Evolutionary conservation across 1,284 basidiomycete genomes (phyloP).

Genomic region (Irpex lacteus): DNA sequence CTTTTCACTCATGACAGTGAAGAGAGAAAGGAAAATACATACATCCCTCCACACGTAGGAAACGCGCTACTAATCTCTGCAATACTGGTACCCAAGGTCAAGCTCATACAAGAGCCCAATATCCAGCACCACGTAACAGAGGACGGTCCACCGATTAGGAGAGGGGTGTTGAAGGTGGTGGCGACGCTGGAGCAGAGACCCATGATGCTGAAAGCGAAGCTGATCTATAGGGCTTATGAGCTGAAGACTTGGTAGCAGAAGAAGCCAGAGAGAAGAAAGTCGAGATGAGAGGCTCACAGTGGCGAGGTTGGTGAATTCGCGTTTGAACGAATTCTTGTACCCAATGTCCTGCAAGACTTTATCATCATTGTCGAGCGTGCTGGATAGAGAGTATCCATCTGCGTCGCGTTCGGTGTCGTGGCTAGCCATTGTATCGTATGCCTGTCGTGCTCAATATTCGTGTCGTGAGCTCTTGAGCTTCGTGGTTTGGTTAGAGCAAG

Average conservation of each 20-base stretch:
- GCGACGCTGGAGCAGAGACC: conserved; percentile 79
- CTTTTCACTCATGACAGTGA: not conserved
- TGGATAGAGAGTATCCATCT: conserved; percentile 5
- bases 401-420: not conserved
- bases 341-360: conserved; percentile 65
- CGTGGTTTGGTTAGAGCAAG: no score
- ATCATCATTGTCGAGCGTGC: conserved; percentile 48
- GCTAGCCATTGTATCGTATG: not conserved
- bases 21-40: conserved; percentile 26
- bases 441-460: no score
- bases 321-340: conserved; percentile 75
- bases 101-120: conserved; percentile 71
- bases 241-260: not conserved
- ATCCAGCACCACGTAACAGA: conserved; percentile 86
- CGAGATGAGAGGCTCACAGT: conserved; percentile 40
- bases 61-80: conserved; percentile 80
- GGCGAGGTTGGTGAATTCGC: conserved; percentile 80
- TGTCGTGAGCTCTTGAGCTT: no score
- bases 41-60: conserved; percentile 83
- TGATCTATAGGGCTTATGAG: conserved; percentile 50
- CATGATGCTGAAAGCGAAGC: conserved; percentile 80
- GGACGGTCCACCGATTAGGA: conserved; percentile 75
- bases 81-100: conserved; percentile 72
- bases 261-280: conserved; percentile 1
- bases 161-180: conserved; percentile 79